Conservation (phyloP, 106 monocot species). For the Apostasia ramifera region DNA sequence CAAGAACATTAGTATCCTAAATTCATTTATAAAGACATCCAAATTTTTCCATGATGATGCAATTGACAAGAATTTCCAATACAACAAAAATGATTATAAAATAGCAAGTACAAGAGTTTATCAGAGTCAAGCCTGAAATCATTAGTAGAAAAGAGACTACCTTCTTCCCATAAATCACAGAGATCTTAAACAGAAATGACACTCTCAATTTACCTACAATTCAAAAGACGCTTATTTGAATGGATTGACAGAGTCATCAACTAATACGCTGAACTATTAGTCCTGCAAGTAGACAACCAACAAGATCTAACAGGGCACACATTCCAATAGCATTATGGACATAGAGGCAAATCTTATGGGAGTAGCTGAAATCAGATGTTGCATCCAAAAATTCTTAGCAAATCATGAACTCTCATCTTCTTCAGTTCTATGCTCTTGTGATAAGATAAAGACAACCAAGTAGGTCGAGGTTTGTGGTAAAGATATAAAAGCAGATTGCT, state of each 20-base stretch:
- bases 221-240: constrained; percentile 92
- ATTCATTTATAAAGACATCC: neutral
- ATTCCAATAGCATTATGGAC: constrained; percentile 7
- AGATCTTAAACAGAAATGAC: constrained; percentile 83
- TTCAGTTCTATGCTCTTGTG: no score
- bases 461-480: no score
- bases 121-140: constrained; percentile 1
- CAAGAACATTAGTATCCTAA: no score
- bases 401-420: neutral
- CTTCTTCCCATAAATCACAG: constrained; percentile 90
- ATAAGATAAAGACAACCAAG: no score
- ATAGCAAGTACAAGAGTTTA: constrained; percentile 6
- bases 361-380: constrained; percentile 2
- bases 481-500: no score
- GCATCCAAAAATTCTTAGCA: neutral
- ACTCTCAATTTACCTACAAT: constrained; percentile 99
- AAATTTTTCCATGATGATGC: neutral
- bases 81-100: neutral
- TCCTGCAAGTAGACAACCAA: constrained; percentile 49
- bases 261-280: constrained; percentile 27
- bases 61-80: no score
- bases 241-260: constrained; percentile 68
- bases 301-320: constrained; percentile 5
- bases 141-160: constrained; percentile 56
- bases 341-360: constrained; percentile 6